Base-by-base conservation (phyloP, 495 filamentous ascomycete genomes). In the Thozetella sp. region DNA sequence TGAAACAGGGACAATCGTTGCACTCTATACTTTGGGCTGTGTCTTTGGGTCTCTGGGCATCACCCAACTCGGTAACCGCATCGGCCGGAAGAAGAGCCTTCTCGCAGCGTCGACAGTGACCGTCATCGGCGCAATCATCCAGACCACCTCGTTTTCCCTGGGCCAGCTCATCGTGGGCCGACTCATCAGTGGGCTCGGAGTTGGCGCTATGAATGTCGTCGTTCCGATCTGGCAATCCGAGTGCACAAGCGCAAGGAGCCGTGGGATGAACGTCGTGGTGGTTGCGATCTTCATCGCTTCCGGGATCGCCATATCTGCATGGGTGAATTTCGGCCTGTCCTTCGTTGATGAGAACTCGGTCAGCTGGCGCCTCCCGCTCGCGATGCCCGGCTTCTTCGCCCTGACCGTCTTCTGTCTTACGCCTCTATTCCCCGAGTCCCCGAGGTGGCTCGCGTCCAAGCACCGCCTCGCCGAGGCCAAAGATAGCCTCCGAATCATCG, bases 181-280 rank as follows among this genome's bases (percentile, higher is more conserved):
- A 0, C 65, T 83, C 20, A 59, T 82, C 27, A 70, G 75, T 26
- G 82, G 30, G 15, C 51, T 82, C 27, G 82, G 81, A 10, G 76
- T 83, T 57, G 82, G 82, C 27, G 70, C 77, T 45, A 72, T 82
- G 23, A 80, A 75, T 17, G 79, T 76, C 40, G 77, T 80, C 11
- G 79, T 81, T 17, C 82, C 82, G 15, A 77, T 81, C 11, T 85
- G 82, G 82, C 80, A 82, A 63, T 77, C 78, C 26, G 82, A 85
- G 56, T 78, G 72, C 57, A 64, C 73, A 4, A 58, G 65, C 22
- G 70, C 76, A 4, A 58, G 45, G 59, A 64, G 75, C 51, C 78
- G 82, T 26, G 80, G 80, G 2, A 70, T 73, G 40, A 69, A 77
- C 59, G 80, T 83, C 25, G 67, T 83, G n/a, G 63, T 80, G 2